These are phyloP conservation scores for Neofusicoccum laricinum DNA, from an alignment of 2,329 filamentous ascomycete species.

Conservation along the genomic window DNA sequence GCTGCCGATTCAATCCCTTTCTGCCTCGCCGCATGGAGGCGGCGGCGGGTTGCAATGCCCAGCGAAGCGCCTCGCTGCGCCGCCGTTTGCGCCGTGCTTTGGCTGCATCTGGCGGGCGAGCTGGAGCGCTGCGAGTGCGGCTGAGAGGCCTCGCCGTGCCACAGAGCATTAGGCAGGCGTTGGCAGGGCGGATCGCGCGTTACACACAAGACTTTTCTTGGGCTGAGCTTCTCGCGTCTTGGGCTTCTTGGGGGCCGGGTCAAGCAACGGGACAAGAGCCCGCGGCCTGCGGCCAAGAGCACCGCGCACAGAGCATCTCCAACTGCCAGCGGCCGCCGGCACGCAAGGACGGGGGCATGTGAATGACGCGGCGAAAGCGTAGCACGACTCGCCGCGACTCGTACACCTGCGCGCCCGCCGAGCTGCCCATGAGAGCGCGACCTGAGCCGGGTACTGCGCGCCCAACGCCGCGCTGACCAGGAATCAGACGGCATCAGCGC, in stretches of 20 bases:
- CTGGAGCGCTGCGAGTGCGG: constrained; percentile 1
- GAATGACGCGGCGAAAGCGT: background rate
- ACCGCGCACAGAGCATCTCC: background rate
- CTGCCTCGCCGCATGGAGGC: background rate
- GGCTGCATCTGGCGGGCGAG: background rate
- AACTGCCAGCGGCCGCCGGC: background rate
- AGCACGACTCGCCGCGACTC: background rate
- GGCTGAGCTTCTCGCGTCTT: constrained; percentile 2
- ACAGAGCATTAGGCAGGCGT: background rate
- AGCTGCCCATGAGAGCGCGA: background rate
- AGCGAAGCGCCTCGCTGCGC: background rate
- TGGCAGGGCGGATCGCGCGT: background rate
- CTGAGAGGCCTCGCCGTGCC: background rate
- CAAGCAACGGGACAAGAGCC: background rate
- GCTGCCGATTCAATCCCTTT: background rate
- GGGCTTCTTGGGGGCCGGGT: background rate
- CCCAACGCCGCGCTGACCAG: background rate
- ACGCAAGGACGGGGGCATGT: background rate
- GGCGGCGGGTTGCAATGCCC: background rate
- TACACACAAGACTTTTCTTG: constrained; percentile 9
- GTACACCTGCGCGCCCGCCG: background rate
- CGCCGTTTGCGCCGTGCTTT: background rate
- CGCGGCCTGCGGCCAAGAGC: background rate
- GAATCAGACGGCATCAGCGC: background rate
- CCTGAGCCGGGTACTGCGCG: background rate